Percentiles rank a stretch among this genome's conserved stretches.
Conservation (phyloP, 768 basidiomycete genomes). For the Boletus rubroflammeus region DNA sequence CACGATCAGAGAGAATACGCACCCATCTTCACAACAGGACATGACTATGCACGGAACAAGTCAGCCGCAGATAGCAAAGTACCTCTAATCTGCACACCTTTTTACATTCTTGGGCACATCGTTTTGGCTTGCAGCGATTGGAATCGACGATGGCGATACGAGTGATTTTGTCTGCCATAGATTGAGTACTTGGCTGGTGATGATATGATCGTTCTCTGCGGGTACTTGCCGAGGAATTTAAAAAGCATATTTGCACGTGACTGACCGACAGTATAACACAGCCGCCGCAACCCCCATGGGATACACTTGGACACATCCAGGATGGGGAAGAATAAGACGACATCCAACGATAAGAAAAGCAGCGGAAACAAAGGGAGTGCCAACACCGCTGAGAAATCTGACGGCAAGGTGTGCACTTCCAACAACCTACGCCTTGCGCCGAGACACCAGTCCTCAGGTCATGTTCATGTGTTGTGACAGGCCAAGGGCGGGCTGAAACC, state of each 20-base stretch:
- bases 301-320: background rate
- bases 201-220: conserved; percentile 3
- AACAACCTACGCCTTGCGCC: background rate
- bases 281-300: background rate
- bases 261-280: background rate
- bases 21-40: conserved; percentile 99
- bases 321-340: conserved; percentile 31
- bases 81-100: conserved; percentile 49
- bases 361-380: conserved; percentile 17
- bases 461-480: conserved; percentile 23
- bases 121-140: conserved; percentile 94
- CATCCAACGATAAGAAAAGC: conserved; percentile 22
- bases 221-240: background rate
- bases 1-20: conserved; percentile 21
- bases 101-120: conserved; percentile 97
- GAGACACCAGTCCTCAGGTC: background rate
- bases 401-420: conserved; percentile 21
- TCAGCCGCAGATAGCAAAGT: conserved; percentile 5
- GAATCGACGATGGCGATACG: conserved; percentile 94
- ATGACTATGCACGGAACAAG: conserved; percentile 50
- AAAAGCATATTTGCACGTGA: conserved; percentile 17
- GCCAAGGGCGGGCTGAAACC: conserved; percentile 65
- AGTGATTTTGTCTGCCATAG: conserved; percentile 93
- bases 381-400: conserved; percentile 16
- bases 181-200: conserved; percentile 2